Percentiles rank a stretch among this genome's conserved stretches.
Evolutionary conservation across 1,284 basidiomycete genomes (phyloP).

Genomic region (Ganoderma multipileum): DNA sequence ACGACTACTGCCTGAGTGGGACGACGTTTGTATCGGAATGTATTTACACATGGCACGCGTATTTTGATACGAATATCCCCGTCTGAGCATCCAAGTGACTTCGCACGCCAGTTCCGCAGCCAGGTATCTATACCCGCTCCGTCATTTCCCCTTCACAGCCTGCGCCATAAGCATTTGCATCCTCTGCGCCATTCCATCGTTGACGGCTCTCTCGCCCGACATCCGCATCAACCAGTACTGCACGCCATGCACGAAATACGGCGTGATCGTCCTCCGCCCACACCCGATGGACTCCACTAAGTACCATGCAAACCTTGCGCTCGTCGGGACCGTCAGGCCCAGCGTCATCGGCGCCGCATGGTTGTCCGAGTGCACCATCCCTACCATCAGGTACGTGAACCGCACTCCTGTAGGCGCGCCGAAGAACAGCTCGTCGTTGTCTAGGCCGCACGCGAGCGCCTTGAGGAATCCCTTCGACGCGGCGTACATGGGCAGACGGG

Average conservation of each 20-base stretch:
- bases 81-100: no score
- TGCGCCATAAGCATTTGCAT: conserved; percentile 20
- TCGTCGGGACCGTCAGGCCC: conserved; percentile 26
- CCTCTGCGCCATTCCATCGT: conserved; percentile 23
- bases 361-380: conserved; percentile 31
- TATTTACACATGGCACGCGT: no score
- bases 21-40: no score
- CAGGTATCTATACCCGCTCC: background rate
- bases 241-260: conserved; percentile 30
- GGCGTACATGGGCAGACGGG: conserved; percentile 36
- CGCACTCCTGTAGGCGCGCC: conserved; percentile 30
- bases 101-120: background rate
- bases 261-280: conserved; percentile 28
- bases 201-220: conserved; percentile 21
- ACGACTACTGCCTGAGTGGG: no score
- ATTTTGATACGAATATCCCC: no score
- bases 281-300: conserved; percentile 31
- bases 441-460: conserved; percentile 35
- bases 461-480: conserved; percentile 36
- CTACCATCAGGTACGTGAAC: conserved; percentile 34
- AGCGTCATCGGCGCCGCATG: conserved; percentile 17
- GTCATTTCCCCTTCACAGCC: conserved; percentile 9
- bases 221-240: conserved; percentile 19
- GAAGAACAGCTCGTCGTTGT: conserved; percentile 36
- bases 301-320: conserved; percentile 30